Base-by-base conservation (phyloP, 257 asterid species). In the Solanum dulcamara region DNA sequence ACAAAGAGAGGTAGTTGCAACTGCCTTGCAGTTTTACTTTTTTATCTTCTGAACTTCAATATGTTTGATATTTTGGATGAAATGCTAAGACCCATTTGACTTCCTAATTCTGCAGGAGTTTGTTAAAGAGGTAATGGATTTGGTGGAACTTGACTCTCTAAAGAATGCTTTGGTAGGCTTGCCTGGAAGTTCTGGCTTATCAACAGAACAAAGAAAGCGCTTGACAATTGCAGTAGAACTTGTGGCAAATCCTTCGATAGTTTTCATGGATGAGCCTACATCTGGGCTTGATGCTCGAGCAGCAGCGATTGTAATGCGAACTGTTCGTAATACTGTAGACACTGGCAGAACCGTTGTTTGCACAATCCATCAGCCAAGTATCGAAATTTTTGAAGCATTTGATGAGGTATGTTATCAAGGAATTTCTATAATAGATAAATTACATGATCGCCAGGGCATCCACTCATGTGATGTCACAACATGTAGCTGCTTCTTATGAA, bases 281-380 rank as follows among this genome's bases (percentile, higher is more conserved):
- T 94, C 99, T 4, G 98, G 98, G 46, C 98, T 96, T 42, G 99
- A 96, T 87, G 99, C 99, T 55, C 92, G 99, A 77, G 99, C 98
- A 59, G 99, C 98, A n/a, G 99, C 99, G 81, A 96, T 96, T 84
- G 98, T 94, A 26, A 96, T 96, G 99, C 89, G 99, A 85, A 93
- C 99, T 35, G 98, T 96, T 46, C 94, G 99, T 35, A 96, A 96
- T 88, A 96, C 99, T 15, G 99, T 96, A 60, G 96, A 96, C 87
- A 96, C 98, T 10, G 98, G 99, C 85, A 91, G 98, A 89, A 96
- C 99, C 11, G 99, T 96, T 5, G 99, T 96, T 35, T 96, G 99
- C 93, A 96, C 99, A 40, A 96, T 96, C 40, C 99, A 96, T 88
- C 99, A 96, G 89, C 99, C 99, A 50, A 94, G 99, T 84, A 93